Percentiles rank a stretch among this genome's conserved stretches.
phyloP scores from a whole-genome alignment of 495 filamentous ascomycete genomes.

The Hyphodiscus hymeniophilus region DNA sequence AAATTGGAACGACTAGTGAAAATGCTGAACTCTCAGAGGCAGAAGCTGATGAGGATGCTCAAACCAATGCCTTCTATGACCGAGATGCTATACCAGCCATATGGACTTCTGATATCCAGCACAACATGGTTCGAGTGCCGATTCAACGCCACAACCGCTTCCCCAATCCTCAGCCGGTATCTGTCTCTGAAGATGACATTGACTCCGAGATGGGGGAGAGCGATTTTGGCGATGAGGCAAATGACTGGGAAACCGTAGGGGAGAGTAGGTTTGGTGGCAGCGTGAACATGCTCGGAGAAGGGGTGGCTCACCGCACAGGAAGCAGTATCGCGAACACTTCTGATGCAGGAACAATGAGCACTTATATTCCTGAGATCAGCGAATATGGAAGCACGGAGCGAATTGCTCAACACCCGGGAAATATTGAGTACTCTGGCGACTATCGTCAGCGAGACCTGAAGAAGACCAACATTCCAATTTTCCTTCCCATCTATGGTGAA shows the following conservation, averaged over 20 bases:
- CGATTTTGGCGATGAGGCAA: slow-evolving; percentile 8
- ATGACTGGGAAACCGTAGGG: slow-evolving; percentile 24
- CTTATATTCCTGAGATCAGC: slow-evolving; percentile 2
- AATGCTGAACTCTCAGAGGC: neutral
- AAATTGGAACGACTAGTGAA: neutral
- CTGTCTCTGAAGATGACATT: neutral
- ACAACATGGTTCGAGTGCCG: slow-evolving; percentile 9
- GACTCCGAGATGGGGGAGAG: neutral
- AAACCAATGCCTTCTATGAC: slow-evolving; percentile 12
- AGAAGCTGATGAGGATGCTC: neutral
- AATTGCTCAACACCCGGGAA: slow-evolving; percentile 17
- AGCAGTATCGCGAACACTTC: slow-evolving; percentile 20
- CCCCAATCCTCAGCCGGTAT: slow-evolving; percentile 4
- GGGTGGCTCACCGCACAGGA: slow-evolving; percentile 5
- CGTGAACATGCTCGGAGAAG: neutral
- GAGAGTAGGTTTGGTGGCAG: slow-evolving; percentile 5
- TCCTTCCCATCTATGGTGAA: slow-evolving; percentile 10
- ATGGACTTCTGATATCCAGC: slow-evolving; percentile 1
- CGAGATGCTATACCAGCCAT: slow-evolving; percentile 4
- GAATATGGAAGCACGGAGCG: slow-evolving; percentile 10
- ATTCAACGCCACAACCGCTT: slow-evolving; percentile 3
- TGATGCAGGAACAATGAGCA: slow-evolving; percentile 9
- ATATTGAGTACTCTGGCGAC: slow-evolving; percentile 9
- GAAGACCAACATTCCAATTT: slow-evolving; percentile 10
- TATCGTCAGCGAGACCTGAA: slow-evolving; percentile 16